Percentiles rank a stretch among this genome's conserved stretches.
Conservation (phyloP, 2,329 filamentous ascomycete genomes). For the Paraconiothyrium brasiliense region DNA sequence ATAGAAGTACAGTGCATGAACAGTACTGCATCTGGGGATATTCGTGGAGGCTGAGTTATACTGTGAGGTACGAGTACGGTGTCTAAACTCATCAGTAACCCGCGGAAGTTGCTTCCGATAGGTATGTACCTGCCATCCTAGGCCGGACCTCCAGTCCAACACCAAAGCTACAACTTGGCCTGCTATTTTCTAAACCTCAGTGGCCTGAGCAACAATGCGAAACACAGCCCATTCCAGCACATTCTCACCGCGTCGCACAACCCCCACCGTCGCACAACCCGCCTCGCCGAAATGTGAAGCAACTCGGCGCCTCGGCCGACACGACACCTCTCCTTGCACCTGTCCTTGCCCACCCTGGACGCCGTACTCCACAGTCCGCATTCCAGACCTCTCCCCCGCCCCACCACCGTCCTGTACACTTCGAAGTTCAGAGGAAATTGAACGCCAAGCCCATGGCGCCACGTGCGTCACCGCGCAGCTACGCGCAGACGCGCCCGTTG, state of each 20-base stretch:
- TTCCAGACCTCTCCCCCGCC: background rate
- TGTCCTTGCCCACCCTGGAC: background rate
- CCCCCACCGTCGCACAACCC: background rate
- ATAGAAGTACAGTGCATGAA: background rate
- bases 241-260: too few species aligned
- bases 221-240: too few species aligned
- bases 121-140: background rate
- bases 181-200: background rate
- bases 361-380: background rate
- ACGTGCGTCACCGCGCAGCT: slow-evolving; percentile 25
- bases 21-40: background rate
- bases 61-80: background rate
- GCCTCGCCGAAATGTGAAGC: background rate
- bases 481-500: too few species aligned
- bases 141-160: background rate
- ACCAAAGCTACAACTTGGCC: background rate
- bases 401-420: background rate
- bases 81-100: too few species aligned
- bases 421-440: too few species aligned
- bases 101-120: too few species aligned
- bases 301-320: background rate
- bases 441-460: slow-evolving; percentile 7
- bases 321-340: background rate
- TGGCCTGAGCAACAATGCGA: background rate
- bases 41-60: background rate